Evolutionary conservation across 208 protist species (phyloP).

Genomic region (Strigomonas culicis): DNA sequence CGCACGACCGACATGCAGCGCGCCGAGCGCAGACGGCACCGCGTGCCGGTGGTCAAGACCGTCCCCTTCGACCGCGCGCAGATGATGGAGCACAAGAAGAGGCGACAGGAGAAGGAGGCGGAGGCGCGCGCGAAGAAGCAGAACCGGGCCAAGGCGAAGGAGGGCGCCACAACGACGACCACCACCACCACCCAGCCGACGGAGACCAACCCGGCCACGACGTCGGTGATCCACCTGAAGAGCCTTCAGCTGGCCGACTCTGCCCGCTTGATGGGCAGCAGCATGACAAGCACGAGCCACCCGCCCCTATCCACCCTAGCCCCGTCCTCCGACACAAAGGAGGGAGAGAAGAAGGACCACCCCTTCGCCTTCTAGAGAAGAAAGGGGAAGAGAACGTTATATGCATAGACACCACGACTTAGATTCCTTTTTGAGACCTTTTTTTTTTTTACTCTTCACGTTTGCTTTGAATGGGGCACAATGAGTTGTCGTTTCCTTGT

Average conservation of each 20-base stretch:
- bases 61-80: slow-evolving; percentile 25
- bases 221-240: no score
- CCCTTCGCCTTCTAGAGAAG: not conserved
- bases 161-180: not conserved
- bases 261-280: no score
- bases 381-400: slow-evolving; percentile 2
- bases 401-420: not conserved
- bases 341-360: no score
- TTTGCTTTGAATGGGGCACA: not conserved
- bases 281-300: no score
- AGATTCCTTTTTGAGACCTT: not conserved
- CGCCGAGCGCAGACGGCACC: slow-evolving; percentile 20
- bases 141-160: not conserved
- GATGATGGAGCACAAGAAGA: not conserved
- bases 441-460: slow-evolving; percentile 13
- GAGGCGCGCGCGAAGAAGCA: slow-evolving; percentile 4
- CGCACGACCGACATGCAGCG: slow-evolving; percentile 67
- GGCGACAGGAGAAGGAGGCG: not conserved
- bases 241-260: no score
- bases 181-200: not conserved
- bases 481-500: not conserved
- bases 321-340: no score
- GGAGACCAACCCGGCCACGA: no score
- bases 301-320: no score
- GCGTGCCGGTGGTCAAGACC: slow-evolving; percentile 57